These are phyloP conservation scores for Cyberlindnera saturnus DNA, from an alignment of 805 yeast genomes.

Conservation along the genomic window DNA sequence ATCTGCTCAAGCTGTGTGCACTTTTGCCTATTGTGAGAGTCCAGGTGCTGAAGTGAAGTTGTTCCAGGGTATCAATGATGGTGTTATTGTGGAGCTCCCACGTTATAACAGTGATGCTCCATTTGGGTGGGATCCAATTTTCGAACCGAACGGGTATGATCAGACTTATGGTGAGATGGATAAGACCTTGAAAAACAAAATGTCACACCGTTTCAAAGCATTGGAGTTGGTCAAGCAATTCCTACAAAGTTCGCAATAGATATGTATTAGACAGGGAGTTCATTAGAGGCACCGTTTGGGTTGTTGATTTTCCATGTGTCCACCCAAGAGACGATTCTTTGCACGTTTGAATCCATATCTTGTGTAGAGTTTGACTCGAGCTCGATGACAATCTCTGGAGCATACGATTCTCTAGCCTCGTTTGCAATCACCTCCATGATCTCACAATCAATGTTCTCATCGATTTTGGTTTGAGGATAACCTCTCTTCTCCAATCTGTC, in stretches of 20 bases:
- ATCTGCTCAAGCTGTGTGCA: constrained; percentile 81
- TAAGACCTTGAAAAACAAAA: constrained; percentile 64
- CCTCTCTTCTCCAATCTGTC: constrained; percentile 74
- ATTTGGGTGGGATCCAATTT: constrained; percentile 95
- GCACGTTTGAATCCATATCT: constrained; percentile 78
- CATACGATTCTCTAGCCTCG: constrained; percentile 83
- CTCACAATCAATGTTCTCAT: constrained; percentile 92
- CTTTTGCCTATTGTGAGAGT: constrained; percentile 86
- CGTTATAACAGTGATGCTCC: constrained; percentile 61
- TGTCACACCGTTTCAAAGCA: constrained; percentile 87
- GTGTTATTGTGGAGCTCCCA: constrained; percentile 58
- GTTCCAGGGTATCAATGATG: constrained; percentile 82
- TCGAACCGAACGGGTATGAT: constrained; percentile 71
- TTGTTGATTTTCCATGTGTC: constrained; percentile 67
- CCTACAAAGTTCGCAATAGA: constrained; percentile 8
- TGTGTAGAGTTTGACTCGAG: constrained; percentile 66
- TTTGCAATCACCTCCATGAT: constrained; percentile 88
- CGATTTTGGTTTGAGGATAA: constrained; percentile 74
- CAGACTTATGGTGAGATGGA: constrained; percentile 89
- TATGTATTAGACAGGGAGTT: constrained; percentile 18
- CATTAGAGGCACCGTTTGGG: constrained; percentile 55
- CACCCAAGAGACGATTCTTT: constrained; percentile 69
- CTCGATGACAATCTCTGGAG: constrained; percentile 75
- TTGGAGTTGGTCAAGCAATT: constrained; percentile 56
- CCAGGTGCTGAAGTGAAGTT: constrained; percentile 66